phyloP scores from a whole-genome alignment of 1,284 basidiomycete genomes.

The Fomitopsis schrenkii region DNA sequence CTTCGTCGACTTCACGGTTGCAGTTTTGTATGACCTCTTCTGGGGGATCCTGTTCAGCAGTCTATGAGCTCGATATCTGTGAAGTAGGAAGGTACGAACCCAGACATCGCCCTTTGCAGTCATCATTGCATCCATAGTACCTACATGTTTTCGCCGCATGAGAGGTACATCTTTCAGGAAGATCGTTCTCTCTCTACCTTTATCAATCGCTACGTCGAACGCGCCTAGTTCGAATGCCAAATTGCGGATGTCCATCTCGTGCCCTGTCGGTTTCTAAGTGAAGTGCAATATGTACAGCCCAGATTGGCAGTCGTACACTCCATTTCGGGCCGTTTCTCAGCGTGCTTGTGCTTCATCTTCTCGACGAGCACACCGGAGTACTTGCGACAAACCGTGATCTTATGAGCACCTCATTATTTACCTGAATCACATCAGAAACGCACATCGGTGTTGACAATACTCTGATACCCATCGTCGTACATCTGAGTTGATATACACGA shows the following conservation, averaged over 20 bases:
- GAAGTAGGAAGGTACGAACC: slow-evolving; percentile 45
- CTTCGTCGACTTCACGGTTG: slow-evolving; percentile 79
- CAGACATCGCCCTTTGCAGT: slow-evolving; percentile 85
- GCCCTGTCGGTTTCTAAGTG: slow-evolving; percentile 47
- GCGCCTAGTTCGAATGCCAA: slow-evolving; percentile 62
- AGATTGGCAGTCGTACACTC: slow-evolving; percentile 48
- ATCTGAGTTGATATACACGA: slow-evolving; percentile 46
- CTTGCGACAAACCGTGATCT: slow-evolving; percentile 31
- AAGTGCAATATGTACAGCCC: no score
- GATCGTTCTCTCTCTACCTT: slow-evolving; percentile 45
- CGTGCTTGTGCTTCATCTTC: slow-evolving; percentile 71
- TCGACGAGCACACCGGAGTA: slow-evolving; percentile 81
- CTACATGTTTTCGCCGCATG: slow-evolving; percentile 25
- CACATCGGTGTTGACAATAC: slow-evolving; percentile 85
- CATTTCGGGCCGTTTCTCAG: slow-evolving; percentile 61
- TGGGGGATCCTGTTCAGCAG: slow-evolving; percentile 65
- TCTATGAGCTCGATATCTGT: background rate
- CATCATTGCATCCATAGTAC: slow-evolving; percentile 95
- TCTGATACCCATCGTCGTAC: slow-evolving; percentile 86
- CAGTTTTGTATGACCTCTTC: slow-evolving; percentile 74
- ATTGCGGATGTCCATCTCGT: slow-evolving; percentile 83
- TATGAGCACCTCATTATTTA: background rate
- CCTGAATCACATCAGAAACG: slow-evolving; percentile 14
- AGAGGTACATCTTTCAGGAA: background rate
- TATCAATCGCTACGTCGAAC: slow-evolving; percentile 89